Base-by-base conservation (phyloP, 108 stramenopile species). In the Discostella pseudostelligera region DNA sequence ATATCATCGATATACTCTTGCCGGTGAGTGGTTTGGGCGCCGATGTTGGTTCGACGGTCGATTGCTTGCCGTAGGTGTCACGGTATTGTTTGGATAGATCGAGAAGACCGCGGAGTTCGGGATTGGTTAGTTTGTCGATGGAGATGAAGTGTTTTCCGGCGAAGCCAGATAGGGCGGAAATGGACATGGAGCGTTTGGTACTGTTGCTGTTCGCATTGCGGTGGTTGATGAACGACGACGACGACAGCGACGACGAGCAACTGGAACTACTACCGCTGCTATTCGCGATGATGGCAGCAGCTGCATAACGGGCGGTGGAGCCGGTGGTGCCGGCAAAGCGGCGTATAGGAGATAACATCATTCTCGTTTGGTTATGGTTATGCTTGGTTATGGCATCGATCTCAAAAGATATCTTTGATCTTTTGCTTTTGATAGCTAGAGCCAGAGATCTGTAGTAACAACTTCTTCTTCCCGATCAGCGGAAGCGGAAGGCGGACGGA, bases 1-100 rank as follows among this genome's bases (percentile, higher is more conserved):
- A 98, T 59, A 98, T 96, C 94, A 96, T 97, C 35, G 86, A 76
- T 16, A 98, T 67, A 39, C 88, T 87, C 56, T 95, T 64, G 25
- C 96, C 96, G 3, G 69, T 69, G 68, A 96, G 87, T 16, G 94
- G 93, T 50, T 85, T 82, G 9, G 90, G 88, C 5, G 79, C 68
- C 8, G 79, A 51, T 7, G 48, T 7, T 10, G 67, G 56, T 44
- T 77, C 64, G 17, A 81, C 70, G 22, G 86, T 64, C 29, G 81
- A 80, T 11, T 28, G 59, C 48, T 79, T 74, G 24, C 81, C 78
- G 62, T 94, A 94, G 7, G 80, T 70, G 32, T 80, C 76, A 67
- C 90, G 89, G 76, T 83, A 87, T 39, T 87, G 62, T 26, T 84
- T 80, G 21, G 88, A 84, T 22, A 89, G 76, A 65, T 88, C 84